Base-by-base conservation (phyloP, 2,329 filamentous ascomycete species). In the Trichoderma afroharzianum region DNA sequence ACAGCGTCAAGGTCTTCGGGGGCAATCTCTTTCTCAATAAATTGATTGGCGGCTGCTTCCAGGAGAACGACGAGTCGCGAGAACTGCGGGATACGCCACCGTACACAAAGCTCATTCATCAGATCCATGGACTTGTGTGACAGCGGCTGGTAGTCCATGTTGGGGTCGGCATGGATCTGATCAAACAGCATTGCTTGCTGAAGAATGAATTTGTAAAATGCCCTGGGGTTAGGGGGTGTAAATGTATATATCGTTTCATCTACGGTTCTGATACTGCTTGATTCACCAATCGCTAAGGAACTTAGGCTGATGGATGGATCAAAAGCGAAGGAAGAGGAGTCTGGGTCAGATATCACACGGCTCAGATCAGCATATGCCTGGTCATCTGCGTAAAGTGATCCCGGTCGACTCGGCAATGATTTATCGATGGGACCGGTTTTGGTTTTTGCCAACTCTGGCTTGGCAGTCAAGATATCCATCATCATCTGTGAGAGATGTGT, bases 401-500 rank as follows among this genome's bases (percentile, higher is more conserved):
- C 82, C 70, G 81, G 85, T 47, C 81, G 80, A 87, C 85, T 81
- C 21, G 76, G 89, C 64, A 93, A 83, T 14, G 85, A 80, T 77
- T 88, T 89, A 62, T 90, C 88, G 26, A 85, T 83, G 33, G 85
- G 83, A 18, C 85, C 85, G 1, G 91, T 88, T 4, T 92, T 91
- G 74, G 88, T 91, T 79, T 94, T 97, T 63, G 94, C 92, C 67
- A 98, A 85, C 74, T 95, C 92, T 4, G 95, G 95, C 76, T 93
- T 94, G 6, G 92, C 92, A 73, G 93, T 94, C 53, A 98, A 85
- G 74, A 99, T 93, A 47, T 95, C 93, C 76, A 97, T 86, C 86
- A 99, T 96, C 90, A 98, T 94, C 76, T 96, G 93, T 6, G 94
- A 96, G 55, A 99, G 84, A 76, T 97, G 93, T 14, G 92, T 92